Base-by-base conservation (phyloP, 1,284 basidiomycete genomes). In the Polyporus tsugae region DNA sequence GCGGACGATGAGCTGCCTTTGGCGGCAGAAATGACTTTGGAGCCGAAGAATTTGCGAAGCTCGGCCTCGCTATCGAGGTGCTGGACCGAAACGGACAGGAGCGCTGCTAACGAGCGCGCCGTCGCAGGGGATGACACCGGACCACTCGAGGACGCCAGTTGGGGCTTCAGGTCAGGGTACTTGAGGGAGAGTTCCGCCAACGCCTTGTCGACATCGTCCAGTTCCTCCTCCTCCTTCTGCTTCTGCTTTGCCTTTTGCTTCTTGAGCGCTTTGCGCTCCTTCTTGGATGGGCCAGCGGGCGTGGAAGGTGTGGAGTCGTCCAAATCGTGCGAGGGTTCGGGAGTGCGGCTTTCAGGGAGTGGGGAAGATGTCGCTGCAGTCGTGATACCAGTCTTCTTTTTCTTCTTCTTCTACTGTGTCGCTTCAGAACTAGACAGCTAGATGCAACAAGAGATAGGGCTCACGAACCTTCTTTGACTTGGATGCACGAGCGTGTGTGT, bases 1-100 rank as follows among this genome's bases (percentile, higher is more conserved):
- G 72, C 62, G 17, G 73, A 65, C 7, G 79, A 73, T 11, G 76
- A 69, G 11, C 75, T 73, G 2, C 86, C 83, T 68, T 86, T 86
- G 15, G 84, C 84, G 1, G 88, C 85, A 69, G 89, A 83, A 17
- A 97, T 87, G 64, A 97, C 95, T 77, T 92, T 94, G 7, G 94
- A 88, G 1, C 96, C 96, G 75, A 98, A 98, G 85, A 98, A 97
- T 71, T 90, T 92, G 66, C 93, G 90, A 80, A 98, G 87, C 78
- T 98, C 96, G 0, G 91, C 91, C 67, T 97, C 95, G 11, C 91
- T 86, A 70, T 98, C 95, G 19, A 98, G 88, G 74, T 95, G 87
- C 63, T 91, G 84, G 0, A 91, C 82, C 0, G 94, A 95, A 5
- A 96, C 89, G 0, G 91, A 83, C 6, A 97, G 85, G 0, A 97